Percentiles rank a stretch among this genome's conserved stretches.
These are phyloP conservation scores for Alternaria angustiovoidea DNA, from an alignment of 2,329 filamentous ascomycete genomes.

Conservation along the genomic window DNA sequence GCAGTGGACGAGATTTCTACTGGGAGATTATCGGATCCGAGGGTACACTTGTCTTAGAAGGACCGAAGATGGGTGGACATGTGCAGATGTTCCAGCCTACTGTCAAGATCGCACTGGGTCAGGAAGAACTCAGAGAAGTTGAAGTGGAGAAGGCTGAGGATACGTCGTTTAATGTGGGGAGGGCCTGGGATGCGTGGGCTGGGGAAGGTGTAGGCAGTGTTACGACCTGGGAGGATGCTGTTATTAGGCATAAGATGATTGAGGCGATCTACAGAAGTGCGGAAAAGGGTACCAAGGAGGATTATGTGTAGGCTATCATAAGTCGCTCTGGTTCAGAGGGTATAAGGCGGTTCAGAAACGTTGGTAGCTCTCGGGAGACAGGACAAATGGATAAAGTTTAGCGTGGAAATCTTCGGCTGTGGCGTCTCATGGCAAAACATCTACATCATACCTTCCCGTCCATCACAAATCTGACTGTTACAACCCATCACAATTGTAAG, in stretches of 20 bases:
- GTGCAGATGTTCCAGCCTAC: slow-evolving; percentile 56
- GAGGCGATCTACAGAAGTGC: slow-evolving; percentile 48
- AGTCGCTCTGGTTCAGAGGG: neutral
- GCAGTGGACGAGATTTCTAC: slow-evolving; percentile 37
- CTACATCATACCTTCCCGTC: neutral
- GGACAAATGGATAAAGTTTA: neutral
- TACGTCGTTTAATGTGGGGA: slow-evolving; percentile 62
- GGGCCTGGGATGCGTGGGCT: slow-evolving; percentile 66
- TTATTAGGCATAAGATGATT: slow-evolving; percentile 48
- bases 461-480: neutral
- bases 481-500: neutral
- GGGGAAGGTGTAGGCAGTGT: slow-evolving; percentile 38
- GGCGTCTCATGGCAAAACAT: neutral
- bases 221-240: slow-evolving; percentile 45
- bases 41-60: slow-evolving; percentile 43
- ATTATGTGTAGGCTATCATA: slow-evolving; percentile 32
- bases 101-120: slow-evolving; percentile 41
- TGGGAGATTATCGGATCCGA: slow-evolving; percentile 53
- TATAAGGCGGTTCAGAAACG: neutral
- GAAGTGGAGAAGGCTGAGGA: slow-evolving; percentile 60
- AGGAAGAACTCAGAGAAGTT: slow-evolving; percentile 50
- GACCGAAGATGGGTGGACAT: slow-evolving; percentile 32
- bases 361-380: neutral
- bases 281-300: slow-evolving; percentile 38
- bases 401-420: neutral